Base-by-base conservation (phyloP, 495 filamentous ascomycete species). In the Daldinia decipiens region DNA sequence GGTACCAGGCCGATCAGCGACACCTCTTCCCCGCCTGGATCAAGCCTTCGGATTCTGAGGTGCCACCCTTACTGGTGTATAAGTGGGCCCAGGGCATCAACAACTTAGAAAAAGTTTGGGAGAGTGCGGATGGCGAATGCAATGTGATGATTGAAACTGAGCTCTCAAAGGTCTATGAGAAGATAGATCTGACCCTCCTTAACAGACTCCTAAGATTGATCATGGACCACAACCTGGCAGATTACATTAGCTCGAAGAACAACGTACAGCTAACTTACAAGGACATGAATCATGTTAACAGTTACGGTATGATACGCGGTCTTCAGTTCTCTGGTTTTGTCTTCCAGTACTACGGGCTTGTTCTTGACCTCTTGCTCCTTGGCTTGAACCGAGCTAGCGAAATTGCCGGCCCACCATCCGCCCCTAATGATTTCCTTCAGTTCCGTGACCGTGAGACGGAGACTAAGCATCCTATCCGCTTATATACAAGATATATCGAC, bases 31-130 rank as follows among this genome's bases (percentile, higher is more conserved):
- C 96, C 1, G 91, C 93, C 19, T 99, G 96, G 96, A 97, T 99
- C 82, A 99, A 99, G 82, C 96, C 96, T 7, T 98, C 95, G 2
- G 96, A 99, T 78, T 98, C 96, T 0, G 96, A 99, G 80, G 96
- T 99, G 0, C 95, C 96, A n/a, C 96, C 96, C 9, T 81, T 99
- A 31, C 85, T 99, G 38, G 93, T 93, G 0, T 99, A 98, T 85
- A 99, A 99, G 77, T 99, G 96, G 96, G 94, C 95, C 17, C 96
- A 99, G 80, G 96, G 95, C 58, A 98, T 99, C 83, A 99, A 99
- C 85, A 99, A 99, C 74, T 84, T 99, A n/a, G 90, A 92, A 76
- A 93, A 93, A 71, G 96, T 99, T 36, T 99, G 96, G 96, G 93
- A 97, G 74, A 94, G 91, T 31, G 85, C 91, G 2, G 92, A 99